Conservation (phyloP, 2,329 filamentous ascomycete genomes). For the Fusarium multiceps region DNA sequence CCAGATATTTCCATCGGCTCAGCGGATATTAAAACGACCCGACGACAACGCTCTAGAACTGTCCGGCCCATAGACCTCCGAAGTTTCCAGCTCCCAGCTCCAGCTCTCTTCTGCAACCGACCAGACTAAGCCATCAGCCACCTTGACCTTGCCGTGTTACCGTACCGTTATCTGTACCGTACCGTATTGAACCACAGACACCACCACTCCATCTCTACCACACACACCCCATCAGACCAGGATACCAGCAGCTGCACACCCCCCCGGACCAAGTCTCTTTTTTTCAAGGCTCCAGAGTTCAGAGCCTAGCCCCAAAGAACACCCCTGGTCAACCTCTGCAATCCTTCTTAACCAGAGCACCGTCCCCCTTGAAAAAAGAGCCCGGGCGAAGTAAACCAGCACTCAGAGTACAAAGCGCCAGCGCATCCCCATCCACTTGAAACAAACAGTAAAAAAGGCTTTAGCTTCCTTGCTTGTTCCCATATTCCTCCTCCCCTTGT, state of each 20-base stretch:
- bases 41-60: conserved; percentile 18
- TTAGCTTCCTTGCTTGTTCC: conserved; percentile 18
- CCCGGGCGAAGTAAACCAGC: conserved; percentile 24
- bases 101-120: conserved; percentile 29
- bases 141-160: conserved; percentile 33
- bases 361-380: conserved; percentile 22
- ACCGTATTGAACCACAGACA: conserved; percentile 1
- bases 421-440: conserved; percentile 36
- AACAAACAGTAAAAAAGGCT: conserved; percentile 29
- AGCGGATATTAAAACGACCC: neutral
- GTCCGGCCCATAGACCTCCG: neutral
- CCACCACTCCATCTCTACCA: neutral
- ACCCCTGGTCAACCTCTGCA: conserved; percentile 24
- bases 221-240: neutral
- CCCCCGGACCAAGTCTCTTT: conserved; percentile 19
- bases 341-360: conserved; percentile 32
- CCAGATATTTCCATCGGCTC: neutral
- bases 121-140: conserved; percentile 46
- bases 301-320: conserved; percentile 15
- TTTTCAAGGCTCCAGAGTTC: conserved; percentile 38
- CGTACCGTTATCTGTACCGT: conserved; percentile 7
- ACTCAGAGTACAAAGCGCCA: conserved; percentile 26
- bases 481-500: neutral
- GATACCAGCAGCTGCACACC: conserved; percentile 8
- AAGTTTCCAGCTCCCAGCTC: neutral